Evolutionary conservation across 2,329 filamentous ascomycete species (phyloP).

Genomic region (Monosporascus sp.): DNA sequence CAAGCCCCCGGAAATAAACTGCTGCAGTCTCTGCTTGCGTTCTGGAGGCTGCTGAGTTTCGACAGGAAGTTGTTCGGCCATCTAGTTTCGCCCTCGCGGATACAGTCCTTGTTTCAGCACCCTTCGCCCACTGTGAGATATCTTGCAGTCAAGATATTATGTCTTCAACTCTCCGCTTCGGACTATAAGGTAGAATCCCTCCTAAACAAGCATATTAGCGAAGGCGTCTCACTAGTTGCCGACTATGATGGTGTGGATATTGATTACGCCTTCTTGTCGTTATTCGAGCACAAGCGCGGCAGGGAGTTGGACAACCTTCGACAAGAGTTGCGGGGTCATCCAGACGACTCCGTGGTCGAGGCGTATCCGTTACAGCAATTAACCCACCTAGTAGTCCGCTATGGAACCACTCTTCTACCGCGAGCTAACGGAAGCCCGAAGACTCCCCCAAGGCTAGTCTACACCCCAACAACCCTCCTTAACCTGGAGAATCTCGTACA

Average conservation of each 20-base stretch:
- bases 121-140: slow-evolving; percentile 62
- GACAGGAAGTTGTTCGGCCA: slow-evolving; percentile 64
- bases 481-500: slow-evolving; percentile 69
- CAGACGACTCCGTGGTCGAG: slow-evolving; percentile 11
- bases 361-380: slow-evolving; percentile 37
- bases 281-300: slow-evolving; percentile 53
- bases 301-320: slow-evolving; percentile 40
- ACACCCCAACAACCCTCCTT: slow-evolving; percentile 64
- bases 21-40: slow-evolving; percentile 52
- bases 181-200: slow-evolving; percentile 74
- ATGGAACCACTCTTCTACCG: slow-evolving; percentile 65
- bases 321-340: slow-evolving; percentile 28
- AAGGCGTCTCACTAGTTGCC: slow-evolving; percentile 56
- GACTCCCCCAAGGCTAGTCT: slow-evolving; percentile 52
- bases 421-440: slow-evolving; percentile 47
- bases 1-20: slow-evolving; percentile 17
- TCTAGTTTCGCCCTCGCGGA: slow-evolving; percentile 59
- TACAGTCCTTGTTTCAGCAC: slow-evolving; percentile 66
- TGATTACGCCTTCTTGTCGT: slow-evolving; percentile 70
- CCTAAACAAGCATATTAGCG: slow-evolving; percentile 59
- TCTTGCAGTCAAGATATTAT: slow-evolving; percentile 76
- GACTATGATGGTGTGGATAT: slow-evolving; percentile 70
- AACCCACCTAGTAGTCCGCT: slow-evolving; percentile 57
- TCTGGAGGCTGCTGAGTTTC: slow-evolving; percentile 76
- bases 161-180: slow-evolving; percentile 71